A percentile compares a stretch with the other conserved stretches of the same genome.
These are phyloP conservation scores for Alnus glutinosa DNA, from an alignment of 306 rosid species.

Conservation along the genomic window DNA sequence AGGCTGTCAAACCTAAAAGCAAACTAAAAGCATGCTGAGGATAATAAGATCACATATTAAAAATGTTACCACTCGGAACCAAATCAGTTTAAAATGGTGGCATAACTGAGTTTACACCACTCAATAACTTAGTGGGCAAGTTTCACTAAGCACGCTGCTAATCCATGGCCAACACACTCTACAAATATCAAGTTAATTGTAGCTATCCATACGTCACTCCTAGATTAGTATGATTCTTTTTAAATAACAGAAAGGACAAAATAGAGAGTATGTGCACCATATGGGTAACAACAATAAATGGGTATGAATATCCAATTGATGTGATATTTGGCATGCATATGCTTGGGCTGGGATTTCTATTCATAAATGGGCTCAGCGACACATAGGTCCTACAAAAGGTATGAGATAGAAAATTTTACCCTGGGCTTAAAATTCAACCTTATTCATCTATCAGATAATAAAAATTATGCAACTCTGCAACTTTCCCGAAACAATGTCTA, in stretches of 20 bases:
- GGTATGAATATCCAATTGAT: not conserved
- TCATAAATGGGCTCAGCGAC: not conserved
- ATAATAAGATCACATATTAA: not conserved
- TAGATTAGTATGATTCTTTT: not conserved
- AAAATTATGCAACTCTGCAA: not conserved
- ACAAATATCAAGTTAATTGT: not conserved
- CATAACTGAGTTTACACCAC: too few relatives aligned
- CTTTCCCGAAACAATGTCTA: not conserved
- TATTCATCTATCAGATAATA: conserved; percentile 1
- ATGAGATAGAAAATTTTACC: conserved; percentile 2
- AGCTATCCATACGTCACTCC: not conserved
- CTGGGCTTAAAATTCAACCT: not conserved
- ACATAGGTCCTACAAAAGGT: conserved; percentile 16
- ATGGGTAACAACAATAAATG: not conserved
- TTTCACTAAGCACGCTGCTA: not conserved
- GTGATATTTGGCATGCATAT: not conserved
- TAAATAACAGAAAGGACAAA: not conserved
- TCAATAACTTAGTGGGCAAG: not conserved
- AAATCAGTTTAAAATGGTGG: not conserved
- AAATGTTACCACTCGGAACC: not conserved
- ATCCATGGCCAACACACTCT: not conserved
- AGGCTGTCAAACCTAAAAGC: conserved; percentile 15
- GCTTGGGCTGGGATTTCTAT: not conserved
- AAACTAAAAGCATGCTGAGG: conserved; percentile 8
- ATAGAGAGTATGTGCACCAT: too few relatives aligned